phyloP scores from a whole-genome alignment of 1,284 basidiomycete species.

The Bjerkandera adusta region DNA sequence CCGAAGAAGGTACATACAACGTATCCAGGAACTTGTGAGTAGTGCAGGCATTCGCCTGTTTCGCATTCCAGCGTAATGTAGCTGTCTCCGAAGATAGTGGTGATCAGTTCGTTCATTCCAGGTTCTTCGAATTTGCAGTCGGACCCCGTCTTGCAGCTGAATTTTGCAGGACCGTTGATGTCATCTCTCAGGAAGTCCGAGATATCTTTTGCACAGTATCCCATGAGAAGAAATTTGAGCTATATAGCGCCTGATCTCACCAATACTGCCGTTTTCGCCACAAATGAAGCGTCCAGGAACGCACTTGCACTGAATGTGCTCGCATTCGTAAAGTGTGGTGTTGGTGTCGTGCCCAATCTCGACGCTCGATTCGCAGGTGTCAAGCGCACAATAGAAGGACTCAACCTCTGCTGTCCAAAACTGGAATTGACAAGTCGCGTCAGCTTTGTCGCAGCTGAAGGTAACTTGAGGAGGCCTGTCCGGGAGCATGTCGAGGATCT shows the following conservation, averaged over 20 bases:
- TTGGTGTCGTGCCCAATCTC: slow-evolving; percentile 65
- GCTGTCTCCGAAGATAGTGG: slow-evolving; percentile 89
- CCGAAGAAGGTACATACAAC: slow-evolving; percentile 47
- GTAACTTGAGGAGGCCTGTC: slow-evolving; percentile 92
- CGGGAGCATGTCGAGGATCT: slow-evolving; percentile 88
- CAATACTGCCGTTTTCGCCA: slow-evolving; percentile 92
- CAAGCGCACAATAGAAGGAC: slow-evolving; percentile 92
- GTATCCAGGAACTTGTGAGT: slow-evolving; percentile 92
- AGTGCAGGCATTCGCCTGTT: slow-evolving; percentile 93
- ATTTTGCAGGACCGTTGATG: slow-evolving; percentile 89
- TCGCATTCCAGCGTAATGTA: slow-evolving; percentile 88
- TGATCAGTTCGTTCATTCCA: slow-evolving; percentile 94
- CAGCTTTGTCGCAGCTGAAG: slow-evolving; percentile 75
- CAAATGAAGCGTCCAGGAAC: slow-evolving; percentile 93
- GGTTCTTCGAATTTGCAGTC: slow-evolving; percentile 92
- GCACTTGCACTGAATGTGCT: slow-evolving; percentile 86
- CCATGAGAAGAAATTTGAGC: background rate
- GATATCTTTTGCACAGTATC: slow-evolving; percentile 66
- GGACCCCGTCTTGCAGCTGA: slow-evolving; percentile 76
- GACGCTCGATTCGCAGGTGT: slow-evolving; percentile 56
- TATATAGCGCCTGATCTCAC: slow-evolving; percentile 44
- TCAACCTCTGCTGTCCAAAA: slow-evolving; percentile 96
- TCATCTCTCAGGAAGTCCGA: slow-evolving; percentile 89
- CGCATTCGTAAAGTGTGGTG: slow-evolving; percentile 74
- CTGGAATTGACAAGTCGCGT: slow-evolving; percentile 84